Evolutionary conservation across 768 basidiomycete genomes (phyloP), one percentile per base, ranked within the genome.

Genomic region (Amanita brunnescens): DNA sequence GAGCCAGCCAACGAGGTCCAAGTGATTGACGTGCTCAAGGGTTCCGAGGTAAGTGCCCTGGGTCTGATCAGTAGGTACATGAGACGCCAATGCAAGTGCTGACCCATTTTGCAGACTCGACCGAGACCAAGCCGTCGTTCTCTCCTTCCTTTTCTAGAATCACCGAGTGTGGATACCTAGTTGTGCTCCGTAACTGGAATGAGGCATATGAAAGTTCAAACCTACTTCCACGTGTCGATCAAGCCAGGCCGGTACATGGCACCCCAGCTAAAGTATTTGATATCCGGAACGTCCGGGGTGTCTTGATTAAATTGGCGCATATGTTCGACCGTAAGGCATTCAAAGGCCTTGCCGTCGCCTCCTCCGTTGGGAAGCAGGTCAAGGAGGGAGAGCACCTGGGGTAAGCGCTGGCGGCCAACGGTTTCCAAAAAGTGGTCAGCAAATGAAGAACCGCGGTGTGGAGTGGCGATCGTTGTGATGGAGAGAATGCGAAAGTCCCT

Each of bases 21-120:
- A 78, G 62, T 99, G 96, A 59, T 91, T 95, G 13, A 96, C 96
- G 51, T 87, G 77, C 33, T 79, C 75, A 16, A 99, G 71, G 2
- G 95, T 98, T n/a, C 93, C 96, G 46, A 91, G 78, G 62, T 98
- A 97, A 14, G 85, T 91, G 33, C 96, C 96, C 85, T 87, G 59
- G 1, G 46, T 7, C 38, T 35, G 18, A 34, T 37, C 38, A 37
- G 40, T 18, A 23, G 2, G 20, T 21, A 9, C 47, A 24, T 42
- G 12, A 41, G 18, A 58, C 50, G n/a, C 26, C 18, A 26, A 24
- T 23, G 18, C 6, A 13, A 38, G 23, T 48, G 62, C 69, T 34
- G 50, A 79, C 82, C 92, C 94, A 95, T 74, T 83, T 81, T 2
- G 92, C 83, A 4, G 90, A 91, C 54, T 83, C 72, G 39, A 95